Evolutionary conservation across 371 early-diverging fungal genomes (phyloP).

Genomic region (Coemansia sp.): DNA sequence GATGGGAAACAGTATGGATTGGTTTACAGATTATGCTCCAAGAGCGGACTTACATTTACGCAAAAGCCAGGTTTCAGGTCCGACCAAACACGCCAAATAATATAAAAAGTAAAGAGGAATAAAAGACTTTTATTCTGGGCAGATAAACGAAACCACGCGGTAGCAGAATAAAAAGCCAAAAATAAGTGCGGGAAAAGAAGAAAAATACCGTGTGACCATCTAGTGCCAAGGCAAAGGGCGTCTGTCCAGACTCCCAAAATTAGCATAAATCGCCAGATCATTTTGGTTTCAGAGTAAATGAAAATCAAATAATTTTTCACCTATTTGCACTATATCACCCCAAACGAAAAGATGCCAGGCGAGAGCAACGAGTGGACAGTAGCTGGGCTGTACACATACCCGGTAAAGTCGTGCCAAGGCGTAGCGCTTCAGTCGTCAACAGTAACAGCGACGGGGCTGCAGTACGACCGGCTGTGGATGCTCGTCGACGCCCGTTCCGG

Average conservation of each 20-base stretch:
- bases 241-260: background rate
- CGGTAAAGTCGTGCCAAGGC: slow-evolving; percentile 39
- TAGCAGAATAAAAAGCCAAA: background rate
- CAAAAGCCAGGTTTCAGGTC: too few relatives aligned
- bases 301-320: background rate
- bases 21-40: too few relatives aligned
- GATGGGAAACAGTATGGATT: too few relatives aligned
- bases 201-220: background rate
- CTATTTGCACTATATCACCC: background rate
- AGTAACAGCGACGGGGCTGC: slow-evolving; percentile 26
- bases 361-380: slow-evolving; percentile 15
- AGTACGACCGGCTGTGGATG: slow-evolving; percentile 48
- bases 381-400: slow-evolving; percentile 36
- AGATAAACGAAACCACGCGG: background rate
- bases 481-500: slow-evolving; percentile 17
- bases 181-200: slow-evolving; percentile 1
- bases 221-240: too few relatives aligned
- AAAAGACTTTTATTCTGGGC: too few relatives aligned
- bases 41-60: too few relatives aligned
- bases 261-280: background rate
- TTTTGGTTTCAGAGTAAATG: background rate
- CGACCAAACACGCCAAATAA: too few relatives aligned
- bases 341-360: background rate
- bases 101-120: too few relatives aligned
- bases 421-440: slow-evolving; percentile 3